Evolutionary conservation across 225 moss, liverwort and hornwort genomes (phyloP), one percentile per base, ranked within the genome.

Genomic region (Polytrichum commune): DNA sequence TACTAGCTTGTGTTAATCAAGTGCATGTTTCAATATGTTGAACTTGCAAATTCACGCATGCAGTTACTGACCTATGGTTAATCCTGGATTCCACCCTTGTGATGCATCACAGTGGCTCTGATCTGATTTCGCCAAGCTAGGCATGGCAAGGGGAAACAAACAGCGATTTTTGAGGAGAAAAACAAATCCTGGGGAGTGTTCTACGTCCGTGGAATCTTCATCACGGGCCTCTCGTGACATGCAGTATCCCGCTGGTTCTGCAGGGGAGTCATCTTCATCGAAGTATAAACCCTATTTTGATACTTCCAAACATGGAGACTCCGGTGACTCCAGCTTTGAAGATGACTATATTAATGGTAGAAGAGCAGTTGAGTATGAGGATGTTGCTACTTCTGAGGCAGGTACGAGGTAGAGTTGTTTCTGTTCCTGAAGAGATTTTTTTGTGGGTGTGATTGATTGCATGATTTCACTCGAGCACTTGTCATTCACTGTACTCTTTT

Each of bases 201-300:
- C 83, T 57, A 86, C 80, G 25, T 83, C 83, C 75, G 83, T 86
- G 55, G 80, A 86, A 72, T 83, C 86, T 74, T 80, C 86, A 67
- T 86, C 82, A 27, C 80, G 60, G 71, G 76, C 55, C 76, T 86
- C 83, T 73, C 68, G 61, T 8, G 74, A 73, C 62, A 73, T 83
- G 72, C 79, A 53, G 69, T 69, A 65, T 54, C 72, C 69, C 25
- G 66, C 65, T 54, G 53, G 73, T 54, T 76, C 75, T 60, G 69
- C 58, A 71, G 73, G 67, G 65, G 63, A 55, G 64, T 35, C 61
- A 68, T 71, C 62, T 62, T 70, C 33, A 57, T 62, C 35, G 29
- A 80, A 60, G 10, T 76, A 71, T 19, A 73, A 69, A 19, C 57
- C 19, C 56, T 29, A 18, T 23, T 53, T n/a, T 68, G 54, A 54